These are phyloP conservation scores for Dendryphion nanum DNA, from an alignment of 2,329 filamentous ascomycete genomes.

Conservation along the genomic window DNA sequence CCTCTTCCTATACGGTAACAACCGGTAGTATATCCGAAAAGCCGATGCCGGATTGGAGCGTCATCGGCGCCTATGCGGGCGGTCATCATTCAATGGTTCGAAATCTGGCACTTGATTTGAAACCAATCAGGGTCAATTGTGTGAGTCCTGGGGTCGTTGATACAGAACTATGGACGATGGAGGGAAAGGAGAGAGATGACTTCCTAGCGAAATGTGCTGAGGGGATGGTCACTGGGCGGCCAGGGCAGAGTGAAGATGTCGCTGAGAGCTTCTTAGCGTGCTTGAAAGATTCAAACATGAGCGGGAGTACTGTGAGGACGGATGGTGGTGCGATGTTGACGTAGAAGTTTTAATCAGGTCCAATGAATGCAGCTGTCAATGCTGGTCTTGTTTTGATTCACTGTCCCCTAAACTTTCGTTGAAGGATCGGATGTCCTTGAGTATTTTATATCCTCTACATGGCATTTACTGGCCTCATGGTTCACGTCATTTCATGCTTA, in stretches of 20 bases:
- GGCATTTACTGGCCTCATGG: too few species aligned
- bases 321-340: conserved; percentile 40
- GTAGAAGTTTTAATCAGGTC: too few species aligned
- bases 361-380: too few species aligned
- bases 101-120: conserved; percentile 61
- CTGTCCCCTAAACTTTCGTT: too few species aligned
- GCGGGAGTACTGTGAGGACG: conserved; percentile 45
- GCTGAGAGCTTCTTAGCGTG: conserved; percentile 49
- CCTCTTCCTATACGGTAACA: conserved; percentile 57
- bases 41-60: conserved; percentile 53
- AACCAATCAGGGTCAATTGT: conserved; percentile 62
- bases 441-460: too few species aligned
- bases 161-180: conserved; percentile 41
- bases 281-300: conserved; percentile 48
- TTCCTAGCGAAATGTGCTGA: conserved; percentile 18
- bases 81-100: conserved; percentile 55
- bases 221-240: conserved; percentile 25
- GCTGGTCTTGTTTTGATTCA: too few species aligned
- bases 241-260: conserved; percentile 30
- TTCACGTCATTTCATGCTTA: too few species aligned
- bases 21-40: conserved; percentile 53
- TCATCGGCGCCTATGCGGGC: conserved; percentile 50
- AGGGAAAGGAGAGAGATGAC: conserved; percentile 23
- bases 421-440: too few species aligned
- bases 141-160: conserved; percentile 56